A percentile compares a stretch with the other conserved stretches of the same genome.
phyloP scores from a whole-genome alignment of 257 asterid species.

The Salvia splendens region DNA sequence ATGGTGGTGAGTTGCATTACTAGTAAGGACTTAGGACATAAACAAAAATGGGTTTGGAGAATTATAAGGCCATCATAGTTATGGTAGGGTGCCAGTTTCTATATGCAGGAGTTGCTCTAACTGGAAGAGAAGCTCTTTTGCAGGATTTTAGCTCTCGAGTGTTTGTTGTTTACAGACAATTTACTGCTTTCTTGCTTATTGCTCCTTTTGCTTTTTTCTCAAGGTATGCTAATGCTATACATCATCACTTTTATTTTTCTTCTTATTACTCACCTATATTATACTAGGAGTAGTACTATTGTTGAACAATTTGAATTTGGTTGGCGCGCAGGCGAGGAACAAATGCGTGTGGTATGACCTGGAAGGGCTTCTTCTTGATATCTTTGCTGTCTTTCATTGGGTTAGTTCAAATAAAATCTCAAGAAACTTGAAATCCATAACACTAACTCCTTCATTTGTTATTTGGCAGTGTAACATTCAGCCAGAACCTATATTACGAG shows the following conservation, averaged over 20 bases:
- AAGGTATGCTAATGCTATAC: constrained; percentile 6
- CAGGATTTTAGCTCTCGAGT: constrained; percentile 60
- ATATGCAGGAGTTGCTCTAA: constrained; percentile 48
- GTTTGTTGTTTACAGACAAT: constrained; percentile 68
- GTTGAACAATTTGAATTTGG: background rate
- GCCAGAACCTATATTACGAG: constrained; percentile 43
- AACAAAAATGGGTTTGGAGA: constrained; percentile 44
- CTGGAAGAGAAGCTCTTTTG: constrained; percentile 43
- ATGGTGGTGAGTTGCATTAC: background rate
- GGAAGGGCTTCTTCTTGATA: constrained; percentile 41
- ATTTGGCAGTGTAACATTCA: constrained; percentile 41
- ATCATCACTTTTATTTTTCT: background rate
- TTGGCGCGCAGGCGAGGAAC: constrained; percentile 28
- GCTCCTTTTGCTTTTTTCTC: constrained; percentile 41
- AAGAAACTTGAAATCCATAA: too few relatives aligned
- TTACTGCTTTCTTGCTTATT: constrained; percentile 47
- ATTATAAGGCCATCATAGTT: constrained; percentile 45
- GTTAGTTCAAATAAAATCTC: background rate
- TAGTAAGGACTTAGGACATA: background rate
- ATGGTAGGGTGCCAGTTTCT: constrained; percentile 54
- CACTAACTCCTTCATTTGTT: too few relatives aligned
- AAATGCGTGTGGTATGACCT: constrained; percentile 25
- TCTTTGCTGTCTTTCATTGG: constrained; percentile 39
- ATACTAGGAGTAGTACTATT: too few relatives aligned
- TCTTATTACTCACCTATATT: background rate